phyloP scores from a whole-genome alignment of 768 basidiomycete species.

The Sistotremastrum niveocremeum region DNA sequence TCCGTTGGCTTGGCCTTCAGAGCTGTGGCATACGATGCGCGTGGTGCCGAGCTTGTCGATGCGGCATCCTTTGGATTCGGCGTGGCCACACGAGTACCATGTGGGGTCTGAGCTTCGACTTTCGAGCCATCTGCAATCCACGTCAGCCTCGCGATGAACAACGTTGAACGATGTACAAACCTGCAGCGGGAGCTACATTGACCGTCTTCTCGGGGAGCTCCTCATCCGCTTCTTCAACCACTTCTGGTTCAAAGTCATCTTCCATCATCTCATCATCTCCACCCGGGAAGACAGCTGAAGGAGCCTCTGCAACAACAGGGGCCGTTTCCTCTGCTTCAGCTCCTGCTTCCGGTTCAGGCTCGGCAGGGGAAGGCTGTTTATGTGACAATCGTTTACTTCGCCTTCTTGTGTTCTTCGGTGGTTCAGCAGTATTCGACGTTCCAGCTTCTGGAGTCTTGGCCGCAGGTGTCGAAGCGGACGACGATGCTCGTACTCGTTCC shows the following conservation, averaged over 20 bases:
- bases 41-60: constrained; percentile 19
- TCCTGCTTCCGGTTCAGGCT: constrained; percentile 5
- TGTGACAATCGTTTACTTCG: too few relatives aligned
- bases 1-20: constrained; percentile 86
- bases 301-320: constrained; percentile 5
- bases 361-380: neutral
- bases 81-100: constrained; percentile 88
- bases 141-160: constrained; percentile 2
- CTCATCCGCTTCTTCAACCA: constrained; percentile 28
- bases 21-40: constrained; percentile 84
- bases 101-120: constrained; percentile 91
- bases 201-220: constrained; percentile 72
- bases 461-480: neutral
- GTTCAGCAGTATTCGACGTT: constrained; percentile 1
- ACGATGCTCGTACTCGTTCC: too few relatives aligned
- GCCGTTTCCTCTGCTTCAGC: constrained; percentile 3
- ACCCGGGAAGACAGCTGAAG: constrained; percentile 18
- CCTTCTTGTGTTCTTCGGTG: neutral
- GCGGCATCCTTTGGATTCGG: constrained; percentile 39
- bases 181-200: constrained; percentile 69
- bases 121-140: constrained; percentile 63
- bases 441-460: constrained; percentile 7
- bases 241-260: constrained; percentile 74
- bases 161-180: constrained; percentile 21
- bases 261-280: constrained; percentile 68